Percentiles rank a stretch among this genome's conserved stretches.
phyloP scores from a whole-genome alignment of 1,139 yeast genomes.

The Kurtzmaniella natalensis region DNA sequence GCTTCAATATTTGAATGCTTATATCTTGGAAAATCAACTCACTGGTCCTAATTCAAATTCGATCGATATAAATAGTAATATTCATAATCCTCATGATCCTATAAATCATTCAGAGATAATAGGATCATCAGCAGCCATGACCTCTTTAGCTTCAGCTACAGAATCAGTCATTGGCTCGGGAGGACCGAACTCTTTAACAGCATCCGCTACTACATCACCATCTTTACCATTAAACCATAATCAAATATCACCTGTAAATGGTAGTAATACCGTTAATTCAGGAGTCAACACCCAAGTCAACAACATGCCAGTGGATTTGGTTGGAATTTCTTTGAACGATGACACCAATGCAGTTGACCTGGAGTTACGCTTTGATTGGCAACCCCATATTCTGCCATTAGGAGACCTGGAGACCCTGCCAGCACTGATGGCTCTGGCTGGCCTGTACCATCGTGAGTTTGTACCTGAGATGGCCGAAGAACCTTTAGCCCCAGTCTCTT shows the following conservation, averaged over 20 bases:
- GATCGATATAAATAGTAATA: neutral
- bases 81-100: neutral
- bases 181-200: neutral
- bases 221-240: neutral
- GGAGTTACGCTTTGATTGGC: constrained; percentile 3
- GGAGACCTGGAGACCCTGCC: constrained; percentile 4
- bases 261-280: too few relatives aligned
- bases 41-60: constrained; percentile 5
- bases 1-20: constrained; percentile 49
- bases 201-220: neutral
- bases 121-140: neutral
- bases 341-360: neutral
- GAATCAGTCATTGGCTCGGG: too few relatives aligned
- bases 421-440: constrained; percentile 1
- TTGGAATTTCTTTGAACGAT: neutral
- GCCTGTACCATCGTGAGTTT: neutral
- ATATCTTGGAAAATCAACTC: constrained; percentile 42
- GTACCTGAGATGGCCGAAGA: constrained; percentile 2
- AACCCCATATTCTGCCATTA: constrained; percentile 2
- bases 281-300: too few relatives aligned
- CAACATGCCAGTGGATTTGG: neutral
- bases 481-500: constrained; percentile 7
- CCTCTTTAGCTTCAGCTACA: neutral
- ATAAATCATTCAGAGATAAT: too few relatives aligned
- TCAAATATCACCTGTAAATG: neutral